Conservation (phyloP, 2,329 filamentous ascomycete species). For the Malbranchea zuffiana region DNA sequence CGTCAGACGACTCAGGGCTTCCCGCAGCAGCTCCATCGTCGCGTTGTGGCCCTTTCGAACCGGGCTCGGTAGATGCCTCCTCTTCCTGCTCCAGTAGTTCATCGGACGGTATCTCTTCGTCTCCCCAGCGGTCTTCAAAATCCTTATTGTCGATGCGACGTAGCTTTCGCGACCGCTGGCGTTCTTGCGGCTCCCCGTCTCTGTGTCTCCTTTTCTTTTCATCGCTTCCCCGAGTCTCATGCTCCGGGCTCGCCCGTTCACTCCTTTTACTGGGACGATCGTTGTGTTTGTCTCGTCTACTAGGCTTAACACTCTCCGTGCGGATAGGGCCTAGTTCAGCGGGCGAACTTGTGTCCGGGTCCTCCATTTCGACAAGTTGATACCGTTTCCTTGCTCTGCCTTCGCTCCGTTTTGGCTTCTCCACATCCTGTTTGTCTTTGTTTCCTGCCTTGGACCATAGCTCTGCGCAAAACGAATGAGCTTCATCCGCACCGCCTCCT, state of each 20-base stretch:
- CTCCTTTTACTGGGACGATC: constrained; percentile 6
- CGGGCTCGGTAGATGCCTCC: constrained; percentile 41
- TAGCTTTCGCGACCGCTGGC: constrained; percentile 41
- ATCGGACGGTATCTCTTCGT: constrained; percentile 48
- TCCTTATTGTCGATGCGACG: constrained; percentile 43
- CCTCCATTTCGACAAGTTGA: constrained; percentile 44
- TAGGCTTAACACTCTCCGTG: constrained; percentile 20
- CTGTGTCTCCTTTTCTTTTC: constrained; percentile 28
- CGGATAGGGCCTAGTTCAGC: constrained; percentile 23
- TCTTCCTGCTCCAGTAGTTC: constrained; percentile 35
- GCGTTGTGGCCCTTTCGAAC: constrained; percentile 1
- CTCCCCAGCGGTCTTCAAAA: constrained; percentile 71
- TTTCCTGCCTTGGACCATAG: constrained; percentile 30
- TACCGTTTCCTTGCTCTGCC: constrained; percentile 39
- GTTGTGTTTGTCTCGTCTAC: constrained; percentile 17
- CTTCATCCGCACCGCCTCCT: constrained; percentile 37
- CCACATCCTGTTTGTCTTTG: constrained; percentile 14
- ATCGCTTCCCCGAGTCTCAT: constrained; percentile 19
- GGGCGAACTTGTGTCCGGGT: constrained; percentile 30
- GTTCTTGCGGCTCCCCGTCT: constrained; percentile 29
- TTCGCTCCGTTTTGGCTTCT: constrained; percentile 17
- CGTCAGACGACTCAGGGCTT: constrained; percentile 33
- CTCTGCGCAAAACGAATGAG: constrained; percentile 39
- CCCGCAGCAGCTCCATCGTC: constrained; percentile 9
- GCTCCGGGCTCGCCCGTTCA: constrained; percentile 3